These are phyloP conservation scores for Boletus edulis DNA, from an alignment of 768 basidiomycete species.

Conservation along the genomic window DNA sequence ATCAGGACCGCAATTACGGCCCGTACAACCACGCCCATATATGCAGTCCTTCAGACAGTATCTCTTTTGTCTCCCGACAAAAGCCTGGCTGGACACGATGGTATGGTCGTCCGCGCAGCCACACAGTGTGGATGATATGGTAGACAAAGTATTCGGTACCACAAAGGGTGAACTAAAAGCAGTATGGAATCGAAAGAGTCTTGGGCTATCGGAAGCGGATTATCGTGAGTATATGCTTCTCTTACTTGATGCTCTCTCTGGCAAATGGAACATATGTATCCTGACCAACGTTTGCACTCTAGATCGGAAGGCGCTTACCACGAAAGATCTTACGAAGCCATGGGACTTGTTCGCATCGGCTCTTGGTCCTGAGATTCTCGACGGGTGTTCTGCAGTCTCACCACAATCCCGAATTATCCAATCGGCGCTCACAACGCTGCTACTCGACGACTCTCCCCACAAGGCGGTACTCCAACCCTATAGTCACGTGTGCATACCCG, in stretches of 20 bases:
- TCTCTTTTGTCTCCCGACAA: slow-evolving; percentile 59
- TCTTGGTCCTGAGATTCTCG: neutral
- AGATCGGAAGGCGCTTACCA: slow-evolving; percentile 41
- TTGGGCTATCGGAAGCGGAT: slow-evolving; percentile 58
- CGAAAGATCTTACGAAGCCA: slow-evolving; percentile 72
- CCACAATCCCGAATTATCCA: slow-evolving; percentile 24
- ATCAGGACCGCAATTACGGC: slow-evolving; percentile 28
- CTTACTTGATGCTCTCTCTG: neutral
- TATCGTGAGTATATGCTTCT: slow-evolving; percentile 58
- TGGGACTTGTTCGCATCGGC: slow-evolving; percentile 48
- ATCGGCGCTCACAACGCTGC: slow-evolving; percentile 46
- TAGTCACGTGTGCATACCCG: slow-evolving; percentile 76
- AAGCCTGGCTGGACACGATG: slow-evolving; percentile 76
- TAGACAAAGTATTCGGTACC: slow-evolving; percentile 53
- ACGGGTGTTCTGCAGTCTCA: neutral
- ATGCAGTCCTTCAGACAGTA: slow-evolving; percentile 59
- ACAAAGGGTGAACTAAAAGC: slow-evolving; percentile 45
- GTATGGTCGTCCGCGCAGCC: slow-evolving; percentile 89
- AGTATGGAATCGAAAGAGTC: slow-evolving; percentile 77
- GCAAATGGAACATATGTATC: neutral
- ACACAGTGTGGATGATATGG: slow-evolving; percentile 76
- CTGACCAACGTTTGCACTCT: neutral
- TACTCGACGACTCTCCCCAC: slow-evolving; percentile 51
- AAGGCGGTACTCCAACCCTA: slow-evolving; percentile 71
- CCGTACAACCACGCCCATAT: slow-evolving; percentile 63